Base-by-base conservation (phyloP, 2,329 filamentous ascomycete genomes). In the Daldinia sp. region DNA sequence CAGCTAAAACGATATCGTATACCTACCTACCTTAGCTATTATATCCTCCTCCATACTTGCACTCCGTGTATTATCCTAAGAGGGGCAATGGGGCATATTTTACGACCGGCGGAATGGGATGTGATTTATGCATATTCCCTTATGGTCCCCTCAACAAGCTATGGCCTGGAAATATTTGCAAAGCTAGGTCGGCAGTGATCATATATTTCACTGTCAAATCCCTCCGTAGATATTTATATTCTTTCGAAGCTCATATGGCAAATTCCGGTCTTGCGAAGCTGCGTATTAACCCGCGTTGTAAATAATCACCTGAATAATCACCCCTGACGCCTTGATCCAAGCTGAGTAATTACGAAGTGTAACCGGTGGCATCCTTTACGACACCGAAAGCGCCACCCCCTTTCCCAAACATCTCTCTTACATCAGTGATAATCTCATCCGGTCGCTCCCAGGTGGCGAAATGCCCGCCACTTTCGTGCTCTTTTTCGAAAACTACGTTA, bases 401-500 rank as follows among this genome's bases (percentile, higher is more conserved):
- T 61, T 80, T 80, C 0, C 82, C 82, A 76, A 88, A 88, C 85
- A 89, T 88, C 5, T 77, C 77, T 64, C 77, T 78, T 56, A 90
- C 63, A 71, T 90, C 87, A 2, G 73, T 74, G 0, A 78, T 82
- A 21, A 90, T 74, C 4, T 79, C 74, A 19, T 84, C 77, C 0
- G 87, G 87, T 19, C 77, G 76, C 73, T 90, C 87, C 68, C 81
- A 83, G 0, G 87, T 83, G 1, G 85, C 86, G 70, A 90, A 90
- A 72, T 90, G 87, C 0, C 87, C 87, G 0, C 85, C 85, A 6
- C 77, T 77, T 1, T 79, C 73, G 50, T 86, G 81, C 4, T 75
- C 69, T 13, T 76, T 79, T 67, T 88, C 82, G 51, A 84, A 86
- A 0, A 89, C 87, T 0, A 91, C 80, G 0, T 83, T 78, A 2